A percentile compares a stretch with the other conserved stretches of the same genome.
These are phyloP conservation scores for Magnaporthiopsis rhizophila DNA, from an alignment of 2,329 filamentous ascomycete species.

Conservation along the genomic window DNA sequence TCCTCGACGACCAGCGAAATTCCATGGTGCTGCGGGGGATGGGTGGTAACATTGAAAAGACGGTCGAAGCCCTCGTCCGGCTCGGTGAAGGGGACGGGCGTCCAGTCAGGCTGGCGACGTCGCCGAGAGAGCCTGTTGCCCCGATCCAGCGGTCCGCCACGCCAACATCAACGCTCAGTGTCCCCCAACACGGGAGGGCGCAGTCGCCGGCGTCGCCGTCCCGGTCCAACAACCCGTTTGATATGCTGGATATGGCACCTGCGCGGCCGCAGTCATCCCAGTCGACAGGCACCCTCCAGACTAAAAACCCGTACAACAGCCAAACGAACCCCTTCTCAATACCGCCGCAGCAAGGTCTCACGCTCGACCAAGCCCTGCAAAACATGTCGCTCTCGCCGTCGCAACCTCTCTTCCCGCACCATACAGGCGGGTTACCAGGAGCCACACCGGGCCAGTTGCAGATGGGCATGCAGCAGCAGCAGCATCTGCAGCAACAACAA, in stretches of 20 bases:
- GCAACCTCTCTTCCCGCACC: conserved; percentile 62
- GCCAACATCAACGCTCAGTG: conserved; percentile 30
- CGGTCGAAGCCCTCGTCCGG: conserved; percentile 76
- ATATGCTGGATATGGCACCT: conserved; percentile 52
- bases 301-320: conserved; percentile 45
- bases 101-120: conserved; percentile 22
- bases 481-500: conserved; percentile 20
- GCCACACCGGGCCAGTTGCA: conserved; percentile 32
- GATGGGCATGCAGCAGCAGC: conserved; percentile 9
- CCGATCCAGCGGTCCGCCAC: conserved; percentile 39
- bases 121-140: conserved; percentile 36
- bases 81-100: conserved; percentile 58
- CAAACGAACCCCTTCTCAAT: conserved; percentile 65
- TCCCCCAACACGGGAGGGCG: conserved; percentile 11
- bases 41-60: conserved; percentile 75
- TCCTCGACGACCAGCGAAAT: conserved; percentile 75
- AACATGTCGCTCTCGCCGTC: conserved; percentile 57
- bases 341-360: conserved; percentile 33
- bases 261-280: conserved; percentile 55
- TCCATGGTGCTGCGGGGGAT: conserved; percentile 72
- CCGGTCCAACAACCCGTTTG: conserved; percentile 61
- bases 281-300: conserved; percentile 54
- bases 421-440: conserved; percentile 51
- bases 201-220: conserved; percentile 13
- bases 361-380: conserved; percentile 64